Conservation (phyloP, 176 grass and related monocot genomes). For the Oryza longistaminata region DNA sequence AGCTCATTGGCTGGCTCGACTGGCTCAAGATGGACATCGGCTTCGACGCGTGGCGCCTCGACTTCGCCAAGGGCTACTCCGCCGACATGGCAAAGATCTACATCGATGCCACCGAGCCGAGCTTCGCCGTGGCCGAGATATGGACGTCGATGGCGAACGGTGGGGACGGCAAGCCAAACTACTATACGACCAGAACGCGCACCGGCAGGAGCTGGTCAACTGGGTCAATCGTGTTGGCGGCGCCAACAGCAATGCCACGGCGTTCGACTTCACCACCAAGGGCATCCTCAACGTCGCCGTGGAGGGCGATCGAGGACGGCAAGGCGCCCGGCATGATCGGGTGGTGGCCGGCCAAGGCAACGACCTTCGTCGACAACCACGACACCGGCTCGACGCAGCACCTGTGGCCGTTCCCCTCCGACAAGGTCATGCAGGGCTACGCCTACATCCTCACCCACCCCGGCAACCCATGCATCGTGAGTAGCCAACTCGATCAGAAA, state of each 20-base stretch:
- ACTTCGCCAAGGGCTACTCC: constrained; percentile 78
- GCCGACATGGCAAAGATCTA: constrained; percentile 68
- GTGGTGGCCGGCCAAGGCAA: constrained; percentile 65
- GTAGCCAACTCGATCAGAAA: background rate
- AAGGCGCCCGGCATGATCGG: constrained; percentile 80
- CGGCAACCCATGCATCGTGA: constrained; percentile 77
- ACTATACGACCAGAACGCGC: constrained; percentile 52
- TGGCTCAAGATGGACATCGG: constrained; percentile 82
- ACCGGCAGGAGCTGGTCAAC: constrained; percentile 74
- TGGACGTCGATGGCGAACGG: constrained; percentile 57
- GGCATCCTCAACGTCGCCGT: constrained; percentile 73
- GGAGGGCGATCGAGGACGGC: constrained; percentile 48
- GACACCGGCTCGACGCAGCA: constrained; percentile 85
- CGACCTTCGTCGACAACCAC: constrained; percentile 84
- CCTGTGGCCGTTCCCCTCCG: constrained; percentile 73
- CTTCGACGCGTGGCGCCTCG: constrained; percentile 82
- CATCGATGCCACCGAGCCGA: constrained; percentile 52
- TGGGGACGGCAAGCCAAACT: constrained; percentile 39
- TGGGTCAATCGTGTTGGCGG: constrained; percentile 56
- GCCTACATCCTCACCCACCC: constrained; percentile 93
- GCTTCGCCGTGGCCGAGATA: constrained; percentile 71
- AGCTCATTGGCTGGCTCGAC: constrained; percentile 74
- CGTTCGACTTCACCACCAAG: constrained; percentile 84
- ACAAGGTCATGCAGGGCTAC: constrained; percentile 90
- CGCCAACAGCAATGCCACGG: constrained; percentile 22